Evolutionary conservation across 1,139 yeast genomes (phyloP).

Genomic region (Debaryomyces sp.): DNA sequence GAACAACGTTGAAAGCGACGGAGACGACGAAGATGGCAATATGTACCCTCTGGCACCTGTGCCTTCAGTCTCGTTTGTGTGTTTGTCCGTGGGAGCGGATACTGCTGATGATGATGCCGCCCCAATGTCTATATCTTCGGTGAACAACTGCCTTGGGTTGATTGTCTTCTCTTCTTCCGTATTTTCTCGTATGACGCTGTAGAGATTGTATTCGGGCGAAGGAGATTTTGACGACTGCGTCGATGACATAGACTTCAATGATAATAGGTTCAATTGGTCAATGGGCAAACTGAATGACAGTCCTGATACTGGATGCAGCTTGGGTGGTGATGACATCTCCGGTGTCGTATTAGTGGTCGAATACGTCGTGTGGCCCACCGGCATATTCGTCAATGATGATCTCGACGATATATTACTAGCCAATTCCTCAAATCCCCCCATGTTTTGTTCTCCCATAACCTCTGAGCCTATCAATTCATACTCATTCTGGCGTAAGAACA

Average conservation of each 20-base stretch:
- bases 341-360: slow-evolving; percentile 11
- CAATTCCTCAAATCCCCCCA: neutral
- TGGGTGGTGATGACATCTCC: slow-evolving; percentile 9
- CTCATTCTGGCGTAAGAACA: slow-evolving; percentile 5
- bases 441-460: neutral
- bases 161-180: slow-evolving; percentile 29
- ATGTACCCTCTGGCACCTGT: slow-evolving; percentile 10
- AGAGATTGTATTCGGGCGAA: slow-evolving; percentile 13
- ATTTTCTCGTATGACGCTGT: slow-evolving; percentile 6
- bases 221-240: slow-evolving; percentile 12
- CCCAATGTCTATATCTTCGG: slow-evolving; percentile 11
- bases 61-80: neutral
- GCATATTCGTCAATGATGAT: slow-evolving; percentile 4
- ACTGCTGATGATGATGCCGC: slow-evolving; percentile 16
- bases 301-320: slow-evolving; percentile 3
- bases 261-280: slow-evolving; percentile 35
- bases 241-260: slow-evolving; percentile 19
- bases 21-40: slow-evolving; percentile 12
- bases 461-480: neutral
- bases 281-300: slow-evolving; percentile 19
- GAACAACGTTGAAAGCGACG: slow-evolving; percentile 14
- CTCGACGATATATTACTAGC: slow-evolving; percentile 7
- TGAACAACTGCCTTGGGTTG: slow-evolving; percentile 36
- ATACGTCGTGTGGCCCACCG: neutral
- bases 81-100: slow-evolving; percentile 12